Base-by-base conservation (phyloP, 2,329 filamentous ascomycete genomes). In the Xylariaceae sp. region DNA sequence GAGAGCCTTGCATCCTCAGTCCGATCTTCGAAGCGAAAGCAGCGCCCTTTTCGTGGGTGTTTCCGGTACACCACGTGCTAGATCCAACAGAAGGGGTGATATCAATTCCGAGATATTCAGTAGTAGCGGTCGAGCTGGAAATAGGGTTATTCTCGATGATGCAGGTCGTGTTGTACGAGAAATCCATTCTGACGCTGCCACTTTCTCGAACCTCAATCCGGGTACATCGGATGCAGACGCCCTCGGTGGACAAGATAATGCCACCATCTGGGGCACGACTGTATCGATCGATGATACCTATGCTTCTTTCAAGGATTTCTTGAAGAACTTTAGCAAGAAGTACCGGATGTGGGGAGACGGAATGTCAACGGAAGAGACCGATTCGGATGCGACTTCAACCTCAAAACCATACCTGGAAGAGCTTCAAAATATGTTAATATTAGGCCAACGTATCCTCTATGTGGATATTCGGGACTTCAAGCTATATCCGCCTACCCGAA, bases 201-300 rank as follows among this genome's bases (percentile, higher is more conserved):
- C 79, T 0, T 83, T 81, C 53, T 70, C 72, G 28, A 81, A 80
- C 59, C 65, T 76, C 51, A 76, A 95, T 52, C 89, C 89, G 1
- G 85, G 85, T 49, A 96, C 90, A 6, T 96, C 91, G 2, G 93
- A 98, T 63, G 93, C 93, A 1, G 87, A 96, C 59, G 79, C 76
- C 1, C 78, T 96, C 31, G 91, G 89, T 30, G 93, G 90, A 2
- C 80, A 80, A 44, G 87, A 87, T 30, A 84, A 85, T 42, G 82
- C 85, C 52, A 80, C 94, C 43, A 91, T 98, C 50, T 98, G 93
- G 93, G 93, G 93, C 63, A 98, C 93, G 33, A 97, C 95, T 30
- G 87, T 98, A 37, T 95, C 91, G 4, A 85, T 98, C 39, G 81
- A 88, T 45, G 90, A 97, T 62, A 89, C 89, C 0, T 87, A 94